Percentiles rank a stretch among this genome's conserved stretches.
Conservation (phyloP, 352 stramenopile genomes). For the Phytophthora citrophthora region DNA sequence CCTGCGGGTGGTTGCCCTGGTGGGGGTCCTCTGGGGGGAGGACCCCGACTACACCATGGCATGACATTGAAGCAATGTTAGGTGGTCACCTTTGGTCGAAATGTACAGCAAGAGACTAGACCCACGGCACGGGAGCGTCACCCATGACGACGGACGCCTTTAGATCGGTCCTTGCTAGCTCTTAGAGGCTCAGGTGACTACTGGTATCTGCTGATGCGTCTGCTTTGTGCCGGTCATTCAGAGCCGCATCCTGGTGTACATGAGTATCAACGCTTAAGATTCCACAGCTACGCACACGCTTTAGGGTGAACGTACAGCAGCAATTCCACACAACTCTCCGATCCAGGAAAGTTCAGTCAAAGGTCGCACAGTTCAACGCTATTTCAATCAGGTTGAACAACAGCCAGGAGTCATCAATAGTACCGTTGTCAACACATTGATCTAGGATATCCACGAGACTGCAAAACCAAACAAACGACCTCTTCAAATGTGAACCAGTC, state of each 20-base stretch:
- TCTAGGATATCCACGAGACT: conserved; percentile 11
- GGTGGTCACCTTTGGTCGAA: neutral
- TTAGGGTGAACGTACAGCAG: conserved; percentile 15
- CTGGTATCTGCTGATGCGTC: conserved; percentile 9
- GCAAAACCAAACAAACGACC: conserved; percentile 1
- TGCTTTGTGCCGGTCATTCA: conserved; percentile 6
- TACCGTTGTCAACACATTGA: too few relatives aligned
- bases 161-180: conserved; percentile 13
- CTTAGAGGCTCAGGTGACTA: conserved; percentile 5
- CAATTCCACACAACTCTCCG: conserved; percentile 3
- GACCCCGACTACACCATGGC: conserved; percentile 28
- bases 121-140: conserved; percentile 36
- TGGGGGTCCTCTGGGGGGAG: conserved; percentile 43
- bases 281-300: neutral
- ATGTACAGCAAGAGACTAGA: neutral
- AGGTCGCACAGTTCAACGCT: conserved; percentile 17
- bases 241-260: conserved; percentile 23
- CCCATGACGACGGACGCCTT: conserved; percentile 33
- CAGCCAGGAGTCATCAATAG: neutral
- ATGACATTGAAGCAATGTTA: neutral
- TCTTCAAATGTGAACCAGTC: conserved; percentile 5
- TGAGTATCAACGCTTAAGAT: conserved; percentile 4
- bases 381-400: conserved; percentile 19
- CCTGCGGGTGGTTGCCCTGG: conserved; percentile 49
- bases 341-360: conserved; percentile 15